These are phyloP conservation scores for Piromyces sp. DNA, from an alignment of 192 early-diverging fungal genomes.

Conservation along the genomic window DNA sequence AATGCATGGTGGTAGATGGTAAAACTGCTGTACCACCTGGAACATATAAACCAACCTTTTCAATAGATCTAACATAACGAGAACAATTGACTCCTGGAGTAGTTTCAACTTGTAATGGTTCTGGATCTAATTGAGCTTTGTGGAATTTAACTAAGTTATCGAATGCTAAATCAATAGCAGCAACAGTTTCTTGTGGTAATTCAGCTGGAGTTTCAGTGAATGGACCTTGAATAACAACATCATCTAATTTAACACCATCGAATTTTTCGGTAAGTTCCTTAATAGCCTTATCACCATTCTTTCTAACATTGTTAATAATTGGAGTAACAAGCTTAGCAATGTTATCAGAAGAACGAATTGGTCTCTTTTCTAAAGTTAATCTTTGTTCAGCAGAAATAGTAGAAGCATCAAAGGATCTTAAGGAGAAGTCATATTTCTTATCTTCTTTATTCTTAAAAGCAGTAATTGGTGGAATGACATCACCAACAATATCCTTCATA, in stretches of 20 bases:
- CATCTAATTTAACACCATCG: slow-evolving; percentile 59
- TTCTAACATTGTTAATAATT: slow-evolving; percentile 70
- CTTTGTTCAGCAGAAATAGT: neutral
- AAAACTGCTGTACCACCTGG: slow-evolving; percentile 95
- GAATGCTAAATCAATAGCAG: slow-evolving; percentile 89
- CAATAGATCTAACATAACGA: slow-evolving; percentile 84
- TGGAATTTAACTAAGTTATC: slow-evolving; percentile 88
- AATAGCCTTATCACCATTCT: slow-evolving; percentile 69
- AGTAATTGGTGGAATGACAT: too few species aligned
- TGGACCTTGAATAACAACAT: slow-evolving; percentile 63
- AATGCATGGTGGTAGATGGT: slow-evolving; percentile 87
- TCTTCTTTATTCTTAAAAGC: too few species aligned
- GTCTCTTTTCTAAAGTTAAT: slow-evolving; percentile 58
- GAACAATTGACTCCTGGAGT: slow-evolving; percentile 95
- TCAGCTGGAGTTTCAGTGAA: slow-evolving; percentile 29
- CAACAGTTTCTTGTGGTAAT: slow-evolving; percentile 37
- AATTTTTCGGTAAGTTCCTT: slow-evolving; percentile 75
- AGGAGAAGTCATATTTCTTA: neutral
- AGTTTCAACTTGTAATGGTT: slow-evolving; percentile 69
- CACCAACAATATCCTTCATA: slow-evolving; percentile 19
- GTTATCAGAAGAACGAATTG: slow-evolving; percentile 79
- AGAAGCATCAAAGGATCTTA: neutral
- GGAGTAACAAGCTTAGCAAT: slow-evolving; percentile 76
- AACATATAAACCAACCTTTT: slow-evolving; percentile 90
- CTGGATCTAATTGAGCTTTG: slow-evolving; percentile 62